Evolutionary conservation across 2,329 filamentous ascomycete genomes (phyloP).

Genomic region (Blumeria graminis): DNA sequence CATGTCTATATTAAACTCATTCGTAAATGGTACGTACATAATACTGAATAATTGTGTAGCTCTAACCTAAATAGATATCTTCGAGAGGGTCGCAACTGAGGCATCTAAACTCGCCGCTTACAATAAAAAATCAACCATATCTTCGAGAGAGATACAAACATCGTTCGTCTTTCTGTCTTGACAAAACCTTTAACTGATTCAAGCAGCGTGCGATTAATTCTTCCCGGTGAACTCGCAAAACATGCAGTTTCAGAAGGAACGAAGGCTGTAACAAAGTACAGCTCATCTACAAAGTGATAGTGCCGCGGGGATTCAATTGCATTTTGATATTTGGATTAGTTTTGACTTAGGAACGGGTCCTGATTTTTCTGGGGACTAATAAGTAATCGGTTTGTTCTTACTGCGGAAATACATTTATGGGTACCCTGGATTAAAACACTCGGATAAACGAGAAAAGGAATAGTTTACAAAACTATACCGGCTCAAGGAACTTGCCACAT

Average conservation of each 20-base stretch:
- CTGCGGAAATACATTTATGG: no score
- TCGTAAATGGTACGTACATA: slow-evolving; percentile 65
- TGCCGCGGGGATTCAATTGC: no score
- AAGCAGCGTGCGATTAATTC: slow-evolving; percentile 65
- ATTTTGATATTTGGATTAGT: no score
- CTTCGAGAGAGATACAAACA: slow-evolving; percentile 96
- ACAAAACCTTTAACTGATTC: neutral
- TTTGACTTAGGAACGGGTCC: no score
- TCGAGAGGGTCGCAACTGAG: slow-evolving; percentile 96
- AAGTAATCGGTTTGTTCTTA: no score
- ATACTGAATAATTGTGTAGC: slow-evolving; percentile 8
- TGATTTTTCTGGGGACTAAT: no score
- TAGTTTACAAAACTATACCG: no score
- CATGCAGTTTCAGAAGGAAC: slow-evolving; percentile 98
- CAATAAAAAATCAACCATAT: slow-evolving; percentile 99
- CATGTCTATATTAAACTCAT: slow-evolving; percentile 99
- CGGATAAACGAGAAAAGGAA: no score
- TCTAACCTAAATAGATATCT: slow-evolving; percentile 47
- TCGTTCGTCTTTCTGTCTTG: slow-evolving; percentile 29
- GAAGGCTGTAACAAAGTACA: slow-evolving; percentile 99
- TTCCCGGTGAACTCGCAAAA: slow-evolving; percentile 96
- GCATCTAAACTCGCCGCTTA: slow-evolving; percentile 97
- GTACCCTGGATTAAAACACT: no score
- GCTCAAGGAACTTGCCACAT: no score
- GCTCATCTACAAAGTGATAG: slow-evolving; percentile 76